Conservation (phyloP, 2,329 filamentous ascomycete genomes). For the Trichoderma oligosporum region DNA sequence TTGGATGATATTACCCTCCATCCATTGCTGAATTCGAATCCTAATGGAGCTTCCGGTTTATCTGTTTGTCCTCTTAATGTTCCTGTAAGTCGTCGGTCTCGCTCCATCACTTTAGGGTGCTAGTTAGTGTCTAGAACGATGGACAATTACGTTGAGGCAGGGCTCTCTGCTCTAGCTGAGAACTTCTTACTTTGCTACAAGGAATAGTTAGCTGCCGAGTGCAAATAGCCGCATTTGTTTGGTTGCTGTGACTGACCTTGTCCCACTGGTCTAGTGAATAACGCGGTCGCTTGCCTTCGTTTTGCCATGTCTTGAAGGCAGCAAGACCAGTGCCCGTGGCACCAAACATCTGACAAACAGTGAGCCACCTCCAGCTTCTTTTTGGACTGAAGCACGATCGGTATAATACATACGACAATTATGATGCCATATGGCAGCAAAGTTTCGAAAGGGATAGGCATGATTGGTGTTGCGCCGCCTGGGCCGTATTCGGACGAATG, state of each 20-base stretch:
- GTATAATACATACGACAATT: constrained; percentile 47
- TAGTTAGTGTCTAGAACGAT: not conserved
- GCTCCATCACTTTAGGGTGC: constrained; percentile 58
- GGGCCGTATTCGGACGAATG: constrained; percentile 27
- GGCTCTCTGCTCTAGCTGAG: not conserved
- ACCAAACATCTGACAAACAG: constrained; percentile 55
- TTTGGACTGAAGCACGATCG: not conserved
- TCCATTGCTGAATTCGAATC: constrained; percentile 60
- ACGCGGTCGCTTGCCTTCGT: constrained; percentile 58
- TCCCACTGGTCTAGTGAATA: constrained; percentile 63
- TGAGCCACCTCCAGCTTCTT: constrained; percentile 25
- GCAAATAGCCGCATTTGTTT: not conserved
- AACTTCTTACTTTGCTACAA: constrained; percentile 50
- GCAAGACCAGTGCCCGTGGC: constrained; percentile 56
- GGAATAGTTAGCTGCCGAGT: constrained; percentile 28
- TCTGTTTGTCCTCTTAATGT: constrained; percentile 56
- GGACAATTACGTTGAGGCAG: not conserved
- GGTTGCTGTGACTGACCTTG: constrained; percentile 42
- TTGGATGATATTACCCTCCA: constrained; percentile 57
- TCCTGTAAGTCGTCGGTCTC: constrained; percentile 59
- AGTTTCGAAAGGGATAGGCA: constrained; percentile 63
- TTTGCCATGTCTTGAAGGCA: constrained; percentile 54
- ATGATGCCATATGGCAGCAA: constrained; percentile 64
- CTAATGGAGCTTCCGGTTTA: constrained; percentile 50
- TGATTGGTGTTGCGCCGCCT: constrained; percentile 37